Base-by-base conservation (phyloP, 2,329 filamentous ascomycete species). In the Chaetomium strumarium region DNA sequence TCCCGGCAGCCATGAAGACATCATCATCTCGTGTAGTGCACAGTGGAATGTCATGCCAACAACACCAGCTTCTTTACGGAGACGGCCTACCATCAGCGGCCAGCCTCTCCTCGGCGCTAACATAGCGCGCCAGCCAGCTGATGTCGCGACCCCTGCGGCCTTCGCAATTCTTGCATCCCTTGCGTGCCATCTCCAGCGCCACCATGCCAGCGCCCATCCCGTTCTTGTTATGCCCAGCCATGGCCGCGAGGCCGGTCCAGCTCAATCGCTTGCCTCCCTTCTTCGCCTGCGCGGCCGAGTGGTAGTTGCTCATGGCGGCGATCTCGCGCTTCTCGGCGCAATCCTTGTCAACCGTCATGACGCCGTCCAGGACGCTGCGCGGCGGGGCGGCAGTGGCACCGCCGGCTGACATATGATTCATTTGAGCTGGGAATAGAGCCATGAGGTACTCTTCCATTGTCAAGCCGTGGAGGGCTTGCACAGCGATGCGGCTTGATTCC, bases 271-370 rank as follows among this genome's bases (percentile, higher is more conserved):
- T 68, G 33, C 51, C 58, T 50, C 60, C 60, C 46, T 62, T 63
- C 29, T 55, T 56, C 40, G 52, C 48, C 13, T 55, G 53, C 17
- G 57, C 55, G 5, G 67, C 60, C 3, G 55, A 49, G 29, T 59
- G 46, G 53, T 68, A 66, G 52, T 64, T 65, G 5, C 64, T 62
- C 59, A 72, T 66, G 51, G 70, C 70, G 0, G 68, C 66, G 37
- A 72, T 66, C 63, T 72, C 71, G 42, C 71, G 68, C 62, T 67
- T 69, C 61, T 74, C 71, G 36, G 68, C 70, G 29, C 69, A 61
- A 51, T 73, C 70, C 43, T 68, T 66, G 58, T 73, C 71, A 33
- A 73, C 64, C 34, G 53, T 49, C 59, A 72, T 66, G 50, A 64
- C 55, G 44, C 63, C 62, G 55, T 70, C 66, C 29, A 72, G 60